Percentiles rank a stretch among this genome's conserved stretches.
These are phyloP conservation scores for Aphanomyces astaci DNA, from an alignment of 352 stramenopile genomes.

Conservation along the genomic window DNA sequence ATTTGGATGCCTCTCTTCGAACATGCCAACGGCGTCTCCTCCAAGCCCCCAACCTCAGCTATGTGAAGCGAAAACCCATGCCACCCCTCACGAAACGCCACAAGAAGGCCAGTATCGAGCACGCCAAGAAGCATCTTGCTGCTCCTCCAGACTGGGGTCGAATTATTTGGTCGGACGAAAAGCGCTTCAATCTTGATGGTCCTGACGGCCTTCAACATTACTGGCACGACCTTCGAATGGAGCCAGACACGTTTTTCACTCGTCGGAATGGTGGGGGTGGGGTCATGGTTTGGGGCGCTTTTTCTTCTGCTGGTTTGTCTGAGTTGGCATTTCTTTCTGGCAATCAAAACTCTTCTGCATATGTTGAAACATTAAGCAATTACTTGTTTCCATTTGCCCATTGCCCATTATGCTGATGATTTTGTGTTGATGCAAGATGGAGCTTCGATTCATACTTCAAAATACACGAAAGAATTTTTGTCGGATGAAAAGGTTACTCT, in stretches of 20 bases:
- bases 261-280: not conserved
- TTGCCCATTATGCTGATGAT: slow-evolving; percentile 1
- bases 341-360: slow-evolving; percentile 19
- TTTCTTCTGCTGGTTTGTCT: slow-evolving; percentile 16
- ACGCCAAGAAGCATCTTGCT: not conserved
- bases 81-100: not conserved
- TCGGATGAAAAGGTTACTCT: not conserved
- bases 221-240: slow-evolving; percentile 27
- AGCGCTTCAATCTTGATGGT: slow-evolving; percentile 37
- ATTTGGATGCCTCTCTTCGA: not conserved
- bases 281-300: slow-evolving; percentile 28
- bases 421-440: slow-evolving; percentile 28
- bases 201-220: slow-evolving; percentile 31
- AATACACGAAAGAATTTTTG: not conserved
- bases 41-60: not conserved
- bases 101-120: not conserved
- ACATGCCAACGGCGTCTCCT: not conserved
- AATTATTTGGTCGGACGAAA: slow-evolving; percentile 38
- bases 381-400: slow-evolving; percentile 24
- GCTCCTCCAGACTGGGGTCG: not conserved
- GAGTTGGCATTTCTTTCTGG: slow-evolving; percentile 26
- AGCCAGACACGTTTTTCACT: not conserved
- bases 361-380: slow-evolving; percentile 25
- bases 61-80: not conserved
- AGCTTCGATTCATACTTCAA: slow-evolving; percentile 24